Conservation (phyloP, 169 alveolate species). For the Plasmodium fragile region DNA sequence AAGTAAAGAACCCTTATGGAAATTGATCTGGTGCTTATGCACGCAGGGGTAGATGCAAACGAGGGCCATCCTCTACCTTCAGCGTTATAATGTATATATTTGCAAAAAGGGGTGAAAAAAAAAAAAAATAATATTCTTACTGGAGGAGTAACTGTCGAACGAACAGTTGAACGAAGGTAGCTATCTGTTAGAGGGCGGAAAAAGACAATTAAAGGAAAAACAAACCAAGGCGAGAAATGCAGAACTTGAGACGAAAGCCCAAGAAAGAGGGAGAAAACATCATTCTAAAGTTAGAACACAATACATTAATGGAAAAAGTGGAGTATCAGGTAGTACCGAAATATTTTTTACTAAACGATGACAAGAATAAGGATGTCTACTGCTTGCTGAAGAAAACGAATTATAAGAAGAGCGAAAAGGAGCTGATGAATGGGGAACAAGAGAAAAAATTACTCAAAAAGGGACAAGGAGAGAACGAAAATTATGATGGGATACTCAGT, state of each 20-base stretch:
- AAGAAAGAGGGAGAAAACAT: slow-evolving; percentile 2
- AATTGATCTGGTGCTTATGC: background rate
- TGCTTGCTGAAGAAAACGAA: slow-evolving; percentile 3
- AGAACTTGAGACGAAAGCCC: background rate
- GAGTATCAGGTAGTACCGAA: slow-evolving; percentile 18
- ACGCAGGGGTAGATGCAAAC: background rate
- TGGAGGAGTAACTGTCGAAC: background rate
- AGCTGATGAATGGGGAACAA: background rate
- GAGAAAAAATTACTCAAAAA: background rate
- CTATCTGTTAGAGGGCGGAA: background rate
- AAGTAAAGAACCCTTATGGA: background rate
- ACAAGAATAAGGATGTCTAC: slow-evolving; percentile 19
- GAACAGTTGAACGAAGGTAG: background rate
- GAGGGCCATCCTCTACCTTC: background rate
- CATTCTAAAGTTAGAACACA: slow-evolving; percentile 5
- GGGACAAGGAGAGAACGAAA: background rate
- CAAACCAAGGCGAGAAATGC: background rate
- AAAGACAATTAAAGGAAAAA: background rate
- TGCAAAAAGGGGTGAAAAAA: background rate
- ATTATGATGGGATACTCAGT: background rate
- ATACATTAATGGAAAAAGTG: background rate
- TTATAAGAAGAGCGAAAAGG: background rate
- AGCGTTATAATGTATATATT: background rate
- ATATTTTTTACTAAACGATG: slow-evolving; percentile 21
- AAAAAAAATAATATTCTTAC: background rate